A percentile compares a stretch with the other conserved stretches of the same genome.
Conservation (phyloP, 495 filamentous ascomycete species). For the Cudoniella acicularis region DNA sequence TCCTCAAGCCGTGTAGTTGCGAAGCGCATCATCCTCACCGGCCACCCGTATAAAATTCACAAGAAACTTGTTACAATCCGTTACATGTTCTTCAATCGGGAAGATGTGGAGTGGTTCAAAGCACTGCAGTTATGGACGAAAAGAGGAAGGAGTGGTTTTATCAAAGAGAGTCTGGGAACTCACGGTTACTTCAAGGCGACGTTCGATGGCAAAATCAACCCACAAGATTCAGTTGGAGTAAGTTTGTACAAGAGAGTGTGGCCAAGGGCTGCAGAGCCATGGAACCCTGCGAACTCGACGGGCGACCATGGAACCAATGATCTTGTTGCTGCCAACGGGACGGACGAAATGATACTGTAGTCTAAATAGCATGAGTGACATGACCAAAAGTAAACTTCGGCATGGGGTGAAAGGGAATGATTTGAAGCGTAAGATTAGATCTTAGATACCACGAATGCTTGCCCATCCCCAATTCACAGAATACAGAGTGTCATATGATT, state of each 20-base stretch:
- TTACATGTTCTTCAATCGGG: slow-evolving; percentile 98
- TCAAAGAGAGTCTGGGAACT: slow-evolving; percentile 92
- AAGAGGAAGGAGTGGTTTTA: slow-evolving; percentile 77
- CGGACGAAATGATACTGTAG: no score
- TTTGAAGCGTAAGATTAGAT: no score
- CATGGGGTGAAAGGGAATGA: no score
- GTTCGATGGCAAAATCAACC: slow-evolving; percentile 93
- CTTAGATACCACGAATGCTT: no score
- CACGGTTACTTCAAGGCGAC: slow-evolving; percentile 99
- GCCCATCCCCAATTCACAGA: no score
- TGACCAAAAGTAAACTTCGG: no score
- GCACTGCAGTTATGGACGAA: slow-evolving; percentile 92
- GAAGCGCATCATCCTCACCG: slow-evolving; percentile 90
- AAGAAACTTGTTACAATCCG: slow-evolving; percentile 92
- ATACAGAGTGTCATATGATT: no score
- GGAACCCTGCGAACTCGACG: slow-evolving; percentile 26
- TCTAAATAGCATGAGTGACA: no score
- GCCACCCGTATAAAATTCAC: slow-evolving; percentile 97
- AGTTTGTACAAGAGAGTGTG: slow-evolving; percentile 93
- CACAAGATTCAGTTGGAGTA: slow-evolving; percentile 87
- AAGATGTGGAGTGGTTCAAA: slow-evolving; percentile 96
- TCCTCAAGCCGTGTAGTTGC: slow-evolving; percentile 79
- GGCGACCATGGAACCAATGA: slow-evolving; percentile 6
- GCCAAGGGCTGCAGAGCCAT: slow-evolving; percentile 62
- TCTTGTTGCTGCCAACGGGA: slow-evolving; percentile 19